Conservation (phyloP, 169 alveolate genomes). For the Plasmodium chabaudi region DNA sequence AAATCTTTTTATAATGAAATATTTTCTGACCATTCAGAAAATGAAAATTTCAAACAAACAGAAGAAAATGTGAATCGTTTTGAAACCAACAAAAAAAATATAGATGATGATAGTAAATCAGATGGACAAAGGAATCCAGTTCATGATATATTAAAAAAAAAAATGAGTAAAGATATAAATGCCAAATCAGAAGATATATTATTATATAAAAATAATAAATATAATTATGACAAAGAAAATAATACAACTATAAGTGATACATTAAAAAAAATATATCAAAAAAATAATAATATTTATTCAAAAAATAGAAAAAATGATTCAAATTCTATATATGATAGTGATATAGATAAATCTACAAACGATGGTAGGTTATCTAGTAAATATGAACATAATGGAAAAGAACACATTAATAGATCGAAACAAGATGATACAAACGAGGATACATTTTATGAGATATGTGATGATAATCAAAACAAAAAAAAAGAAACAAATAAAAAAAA, state of each 20-base stretch:
- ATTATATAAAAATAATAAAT: too few species aligned
- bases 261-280: not conserved
- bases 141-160: constrained; percentile 8
- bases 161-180: not conserved
- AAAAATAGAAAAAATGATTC: not conserved
- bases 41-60: not conserved
- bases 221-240: not conserved
- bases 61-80: not conserved
- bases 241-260: not conserved
- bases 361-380: constrained; percentile 8
- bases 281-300: not conserved
- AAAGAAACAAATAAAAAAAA: constrained; percentile 57
- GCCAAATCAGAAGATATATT: too few species aligned
- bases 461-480: not conserved
- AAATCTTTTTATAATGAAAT: constrained; percentile 64
- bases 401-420: not conserved
- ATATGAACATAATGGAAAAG: not conserved
- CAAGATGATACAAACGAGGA: constrained; percentile 2
- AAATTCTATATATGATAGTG: not conserved
- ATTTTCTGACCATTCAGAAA: constrained; percentile 30
- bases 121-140: not conserved
- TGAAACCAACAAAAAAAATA: not conserved
- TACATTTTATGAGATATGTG: constrained; percentile 7
- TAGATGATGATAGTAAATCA: not conserved
- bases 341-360: not conserved